Conservation (phyloP, 139 green algal genomes). For the Tetraselmis striata region DNA sequence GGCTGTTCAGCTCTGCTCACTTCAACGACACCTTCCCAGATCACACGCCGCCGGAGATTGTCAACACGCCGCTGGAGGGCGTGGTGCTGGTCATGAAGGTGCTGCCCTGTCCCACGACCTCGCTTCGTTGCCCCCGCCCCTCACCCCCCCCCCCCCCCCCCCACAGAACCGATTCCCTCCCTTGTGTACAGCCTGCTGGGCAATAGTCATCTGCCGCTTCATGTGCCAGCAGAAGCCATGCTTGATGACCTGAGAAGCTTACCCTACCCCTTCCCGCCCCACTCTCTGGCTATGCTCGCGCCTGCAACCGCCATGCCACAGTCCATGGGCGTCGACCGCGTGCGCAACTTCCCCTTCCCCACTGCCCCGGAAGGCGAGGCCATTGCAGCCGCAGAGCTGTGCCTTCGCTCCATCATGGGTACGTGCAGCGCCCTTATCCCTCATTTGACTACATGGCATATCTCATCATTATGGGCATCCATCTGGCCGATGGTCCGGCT, state of each 20-base stretch:
- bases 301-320: too few species aligned
- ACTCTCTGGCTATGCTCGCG: too few species aligned
- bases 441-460: too few species aligned
- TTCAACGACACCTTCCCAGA: conserved; percentile 83
- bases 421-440: too few species aligned
- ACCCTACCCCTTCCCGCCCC: too few species aligned
- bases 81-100: conserved; percentile 89
- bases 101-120: background rate
- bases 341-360: conserved; percentile 89
- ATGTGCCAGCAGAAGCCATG: too few species aligned
- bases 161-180: too few species aligned
- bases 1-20: conserved; percentile 79
- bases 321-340: conserved; percentile 16
- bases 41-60: conserved; percentile 78
- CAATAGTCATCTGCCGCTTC: too few species aligned
- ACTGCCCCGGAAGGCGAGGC: conserved; percentile 58
- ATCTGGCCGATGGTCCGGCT: too few species aligned
- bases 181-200: too few species aligned
- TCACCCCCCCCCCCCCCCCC: background rate
- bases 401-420: conserved; percentile 28
- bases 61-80: conserved; percentile 76
- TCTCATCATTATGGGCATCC: too few species aligned
- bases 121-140: background rate
- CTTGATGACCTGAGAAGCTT: too few species aligned
- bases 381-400: conserved; percentile 50